A percentile compares a stretch with the other conserved stretches of the same genome.
Evolutionary conservation across 1,139 yeast genomes (phyloP).

Genomic region (Meyerozyma guilliermondii): DNA sequence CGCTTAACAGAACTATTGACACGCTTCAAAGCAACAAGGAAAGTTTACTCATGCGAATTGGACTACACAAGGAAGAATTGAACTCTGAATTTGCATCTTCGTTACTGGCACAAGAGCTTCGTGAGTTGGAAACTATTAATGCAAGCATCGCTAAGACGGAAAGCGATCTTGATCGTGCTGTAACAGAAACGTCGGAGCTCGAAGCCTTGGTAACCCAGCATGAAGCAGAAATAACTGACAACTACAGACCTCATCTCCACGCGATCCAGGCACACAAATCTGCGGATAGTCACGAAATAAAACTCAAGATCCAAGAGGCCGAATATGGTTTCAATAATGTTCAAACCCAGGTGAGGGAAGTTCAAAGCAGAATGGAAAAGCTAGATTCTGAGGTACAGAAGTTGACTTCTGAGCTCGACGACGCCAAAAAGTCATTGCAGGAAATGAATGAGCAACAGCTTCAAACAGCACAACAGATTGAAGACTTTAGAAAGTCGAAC

Average conservation of each 20-base stretch:
- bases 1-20: constrained; percentile 19
- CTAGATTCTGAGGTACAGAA: constrained; percentile 23
- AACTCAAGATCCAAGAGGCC: constrained; percentile 36
- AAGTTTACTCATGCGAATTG: constrained; percentile 24
- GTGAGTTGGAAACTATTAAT: constrained; percentile 35
- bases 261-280: constrained; percentile 28
- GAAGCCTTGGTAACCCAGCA: constrained; percentile 48
- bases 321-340: constrained; percentile 20
- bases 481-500: constrained; percentile 56
- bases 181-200: constrained; percentile 39
- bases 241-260: constrained; percentile 26
- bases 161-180: constrained; percentile 34
- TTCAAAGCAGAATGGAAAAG: constrained; percentile 25
- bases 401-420: constrained; percentile 19
- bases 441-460: constrained; percentile 57
- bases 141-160: constrained; percentile 37
- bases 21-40: constrained; percentile 20
- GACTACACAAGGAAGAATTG: constrained; percentile 48
- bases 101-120: constrained; percentile 36
- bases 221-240: constrained; percentile 57
- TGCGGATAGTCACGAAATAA: constrained; percentile 29
- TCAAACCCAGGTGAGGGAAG: constrained; percentile 17
- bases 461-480: constrained; percentile 49
- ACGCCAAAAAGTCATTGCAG: constrained; percentile 36
- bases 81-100: constrained; percentile 49